Evolutionary conservation across 257 asterid genomes (phyloP).

Genomic region (Hygrophila difformis): DNA sequence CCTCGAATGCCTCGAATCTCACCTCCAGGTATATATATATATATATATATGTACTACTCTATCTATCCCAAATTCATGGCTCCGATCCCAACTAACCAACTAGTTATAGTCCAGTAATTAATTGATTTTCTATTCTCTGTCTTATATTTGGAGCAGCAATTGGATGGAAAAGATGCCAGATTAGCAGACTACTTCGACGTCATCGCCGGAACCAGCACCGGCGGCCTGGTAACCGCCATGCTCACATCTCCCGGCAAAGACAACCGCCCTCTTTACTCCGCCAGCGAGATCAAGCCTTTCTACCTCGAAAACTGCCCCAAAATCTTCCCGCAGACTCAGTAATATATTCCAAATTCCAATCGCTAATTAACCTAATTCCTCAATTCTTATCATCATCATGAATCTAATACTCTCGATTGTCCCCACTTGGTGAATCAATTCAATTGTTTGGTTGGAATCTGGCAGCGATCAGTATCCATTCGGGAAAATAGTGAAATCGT

Average conservation of each 20-base stretch:
- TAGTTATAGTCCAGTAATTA: no score
- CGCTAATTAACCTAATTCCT: no score
- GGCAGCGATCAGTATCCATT: slow-evolving; percentile 14
- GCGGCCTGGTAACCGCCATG: slow-evolving; percentile 62
- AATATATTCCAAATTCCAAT: not conserved
- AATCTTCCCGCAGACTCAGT: slow-evolving; percentile 51
- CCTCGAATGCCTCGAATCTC: slow-evolving; percentile 38
- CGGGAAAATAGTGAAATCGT: slow-evolving; percentile 17
- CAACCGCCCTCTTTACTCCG: slow-evolving; percentile 47
- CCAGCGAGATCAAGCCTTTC: slow-evolving; percentile 51
- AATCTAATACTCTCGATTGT: no score
- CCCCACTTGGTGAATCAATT: no score
- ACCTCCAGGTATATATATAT: slow-evolving; percentile 53
- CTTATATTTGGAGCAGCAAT: no score
- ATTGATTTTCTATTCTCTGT: no score
- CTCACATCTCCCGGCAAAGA: slow-evolving; percentile 40
- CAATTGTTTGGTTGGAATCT: not conserved
- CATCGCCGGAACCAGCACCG: slow-evolving; percentile 57
- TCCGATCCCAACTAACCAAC: no score
- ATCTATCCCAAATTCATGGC: no score
- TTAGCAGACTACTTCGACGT: slow-evolving; percentile 54
- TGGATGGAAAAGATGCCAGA: slow-evolving; percentile 39
- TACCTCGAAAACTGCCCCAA: slow-evolving; percentile 47
- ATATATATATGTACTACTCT: no score
- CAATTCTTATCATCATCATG: no score